A percentile compares a stretch with the other conserved stretches of the same genome.
Evolutionary conservation across 352 stramenopile species (phyloP).

Genomic region (Pythium rhizo-oryzae): DNA sequence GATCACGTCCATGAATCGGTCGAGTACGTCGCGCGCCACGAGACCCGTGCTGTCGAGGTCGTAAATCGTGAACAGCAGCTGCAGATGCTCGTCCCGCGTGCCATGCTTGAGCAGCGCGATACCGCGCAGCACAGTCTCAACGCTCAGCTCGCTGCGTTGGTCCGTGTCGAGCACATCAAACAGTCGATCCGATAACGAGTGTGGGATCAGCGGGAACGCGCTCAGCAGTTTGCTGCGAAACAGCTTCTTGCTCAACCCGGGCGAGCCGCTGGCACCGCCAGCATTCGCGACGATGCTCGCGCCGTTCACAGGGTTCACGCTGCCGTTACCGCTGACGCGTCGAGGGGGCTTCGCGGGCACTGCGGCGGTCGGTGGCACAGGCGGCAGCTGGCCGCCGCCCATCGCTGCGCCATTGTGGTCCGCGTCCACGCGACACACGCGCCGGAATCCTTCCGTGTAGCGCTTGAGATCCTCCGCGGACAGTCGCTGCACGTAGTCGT

Average conservation of each 20-base stretch:
- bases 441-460: slow-evolving; percentile 72
- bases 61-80: slow-evolving; percentile 86
- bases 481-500: slow-evolving; percentile 64
- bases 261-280: slow-evolving; percentile 6
- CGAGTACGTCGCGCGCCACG: slow-evolving; percentile 68
- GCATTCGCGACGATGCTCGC: not conserved
- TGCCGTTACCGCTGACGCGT: slow-evolving; percentile 12
- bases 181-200: slow-evolving; percentile 80
- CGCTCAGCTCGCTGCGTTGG: slow-evolving; percentile 61
- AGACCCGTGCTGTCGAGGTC: slow-evolving; percentile 67
- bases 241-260: slow-evolving; percentile 62
- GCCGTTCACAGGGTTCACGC: slow-evolving; percentile 20
- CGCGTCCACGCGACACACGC: slow-evolving; percentile 61
- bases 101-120: slow-evolving; percentile 79
- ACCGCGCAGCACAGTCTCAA: slow-evolving; percentile 64
- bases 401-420: slow-evolving; percentile 10
- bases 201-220: slow-evolving; percentile 78
- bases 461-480: slow-evolving; percentile 59
- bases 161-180: slow-evolving; percentile 85
- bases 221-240: slow-evolving; percentile 84
- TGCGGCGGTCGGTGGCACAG: slow-evolving; percentile 26
- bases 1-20: slow-evolving; percentile 87
- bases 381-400: slow-evolving; percentile 21
- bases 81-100: slow-evolving; percentile 70
- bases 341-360: slow-evolving; percentile 25